phyloP scores from a whole-genome alignment of 2,329 filamentous ascomycete genomes.

The Penicillium sp. region DNA sequence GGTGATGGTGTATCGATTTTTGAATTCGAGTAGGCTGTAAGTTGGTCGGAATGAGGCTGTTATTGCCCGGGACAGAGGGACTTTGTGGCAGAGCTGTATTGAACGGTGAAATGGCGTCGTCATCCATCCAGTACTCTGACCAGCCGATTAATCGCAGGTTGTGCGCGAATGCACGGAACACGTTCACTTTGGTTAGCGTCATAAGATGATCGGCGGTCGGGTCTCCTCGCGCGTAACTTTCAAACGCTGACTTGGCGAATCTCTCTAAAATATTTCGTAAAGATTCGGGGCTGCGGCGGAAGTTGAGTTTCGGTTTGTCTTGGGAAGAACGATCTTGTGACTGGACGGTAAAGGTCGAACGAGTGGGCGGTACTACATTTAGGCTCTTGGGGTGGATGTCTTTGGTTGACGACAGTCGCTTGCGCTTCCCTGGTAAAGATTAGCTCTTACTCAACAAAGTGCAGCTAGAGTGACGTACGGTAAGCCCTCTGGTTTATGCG shows the following conservation, averaged over 20 bases:
- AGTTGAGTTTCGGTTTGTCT: not conserved
- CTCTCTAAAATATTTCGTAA: slow-evolving; percentile 9
- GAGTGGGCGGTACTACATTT: not conserved
- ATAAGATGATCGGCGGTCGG: too few relatives aligned
- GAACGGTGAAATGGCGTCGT: too few relatives aligned
- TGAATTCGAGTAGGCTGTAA: too few relatives aligned
- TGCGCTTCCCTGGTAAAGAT: slow-evolving; percentile 20
- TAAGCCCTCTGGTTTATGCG: slow-evolving; percentile 33
- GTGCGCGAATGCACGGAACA: too few relatives aligned
- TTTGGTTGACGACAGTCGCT: slow-evolving; percentile 15
- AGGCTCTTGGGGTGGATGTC: too few relatives aligned
- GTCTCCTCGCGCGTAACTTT: slow-evolving; percentile 9
- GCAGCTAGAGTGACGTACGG: slow-evolving; percentile 14
- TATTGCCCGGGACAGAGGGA: too few relatives aligned
- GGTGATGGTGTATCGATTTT: too few relatives aligned
- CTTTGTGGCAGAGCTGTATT: too few relatives aligned
- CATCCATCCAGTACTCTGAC: too few relatives aligned
- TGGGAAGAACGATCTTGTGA: not conserved
- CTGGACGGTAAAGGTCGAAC: slow-evolving; percentile 1
- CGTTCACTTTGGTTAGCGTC: too few relatives aligned
- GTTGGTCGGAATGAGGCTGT: too few relatives aligned
- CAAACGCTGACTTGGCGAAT: slow-evolving; percentile 24
- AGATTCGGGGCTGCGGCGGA: not conserved
- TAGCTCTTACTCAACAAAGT: not conserved
- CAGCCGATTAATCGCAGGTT: too few relatives aligned